Evolutionary conservation across 2,329 filamentous ascomycete species (phyloP).

Genomic region (Tympanopsis confertula): DNA sequence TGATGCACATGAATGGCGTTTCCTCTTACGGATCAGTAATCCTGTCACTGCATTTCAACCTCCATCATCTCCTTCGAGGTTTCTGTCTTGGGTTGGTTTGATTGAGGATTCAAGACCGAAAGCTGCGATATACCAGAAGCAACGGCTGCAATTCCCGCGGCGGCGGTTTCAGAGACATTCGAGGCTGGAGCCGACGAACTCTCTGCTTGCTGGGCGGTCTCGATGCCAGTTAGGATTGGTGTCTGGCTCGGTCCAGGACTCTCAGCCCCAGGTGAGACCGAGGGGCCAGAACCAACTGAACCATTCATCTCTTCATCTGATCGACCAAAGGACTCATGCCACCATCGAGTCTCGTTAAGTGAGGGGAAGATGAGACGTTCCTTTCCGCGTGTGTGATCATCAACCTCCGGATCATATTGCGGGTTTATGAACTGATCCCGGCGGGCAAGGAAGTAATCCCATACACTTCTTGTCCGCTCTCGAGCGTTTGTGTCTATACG

Average conservation of each 20-base stretch:
- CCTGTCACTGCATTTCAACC: conserved; percentile 1
- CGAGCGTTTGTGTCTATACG: conserved; percentile 57
- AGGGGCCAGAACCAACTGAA: conserved; percentile 14
- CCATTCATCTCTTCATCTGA: conserved; percentile 90
- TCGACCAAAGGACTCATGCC: conserved; percentile 77
- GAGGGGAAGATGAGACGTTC: conserved; percentile 77
- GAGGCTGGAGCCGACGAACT: background rate
- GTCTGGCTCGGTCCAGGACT: background rate
- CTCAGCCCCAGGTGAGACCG: background rate
- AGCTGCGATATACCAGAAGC: background rate
- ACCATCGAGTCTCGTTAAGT: conserved; percentile 76
- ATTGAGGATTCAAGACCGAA: background rate
- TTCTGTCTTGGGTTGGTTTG: background rate
- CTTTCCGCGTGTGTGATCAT: conserved; percentile 68
- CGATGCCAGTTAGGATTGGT: background rate
- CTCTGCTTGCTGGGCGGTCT: background rate
- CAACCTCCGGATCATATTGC: conserved; percentile 61
- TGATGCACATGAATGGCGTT: too few species aligned
- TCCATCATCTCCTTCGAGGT: background rate
- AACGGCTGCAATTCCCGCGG: conserved; percentile 21
- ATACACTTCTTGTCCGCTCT: conserved; percentile 74
- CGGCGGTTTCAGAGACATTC: conserved; percentile 25
- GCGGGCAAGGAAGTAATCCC: conserved; percentile 86
- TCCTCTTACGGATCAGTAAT: too few species aligned
- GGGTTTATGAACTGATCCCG: conserved; percentile 73